These are phyloP conservation scores for Asterella californica DNA, from an alignment of 225 moss, liverwort and hornwort species.

Conservation along the genomic window DNA sequence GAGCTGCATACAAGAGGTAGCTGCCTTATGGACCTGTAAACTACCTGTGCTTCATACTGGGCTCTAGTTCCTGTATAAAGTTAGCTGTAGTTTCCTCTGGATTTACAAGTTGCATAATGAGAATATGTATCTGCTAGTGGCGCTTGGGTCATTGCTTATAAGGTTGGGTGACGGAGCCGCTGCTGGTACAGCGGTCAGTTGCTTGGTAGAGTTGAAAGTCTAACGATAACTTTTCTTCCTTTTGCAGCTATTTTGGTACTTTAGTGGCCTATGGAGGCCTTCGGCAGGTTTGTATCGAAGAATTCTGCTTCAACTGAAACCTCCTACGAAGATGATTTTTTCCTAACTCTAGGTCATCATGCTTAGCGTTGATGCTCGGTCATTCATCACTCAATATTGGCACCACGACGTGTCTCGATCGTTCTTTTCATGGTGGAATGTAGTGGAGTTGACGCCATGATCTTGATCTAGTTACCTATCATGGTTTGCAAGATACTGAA, in stretches of 20 bases:
- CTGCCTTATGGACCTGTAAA: background rate
- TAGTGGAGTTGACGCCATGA: background rate
- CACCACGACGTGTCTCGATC: background rate
- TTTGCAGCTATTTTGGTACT: slow-evolving; percentile 23
- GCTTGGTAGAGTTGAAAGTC: background rate
- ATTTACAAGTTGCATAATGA: background rate
- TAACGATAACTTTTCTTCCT: background rate
- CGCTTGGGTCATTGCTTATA: background rate
- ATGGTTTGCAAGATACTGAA: background rate
- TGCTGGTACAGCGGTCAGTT: background rate
- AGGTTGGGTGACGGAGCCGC: background rate
- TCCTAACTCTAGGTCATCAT: background rate
- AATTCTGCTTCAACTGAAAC: too few relatives aligned
- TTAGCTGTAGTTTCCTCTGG: background rate
- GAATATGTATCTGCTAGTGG: background rate
- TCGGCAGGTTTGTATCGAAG: slow-evolving; percentile 12
- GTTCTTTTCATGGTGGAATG: background rate
- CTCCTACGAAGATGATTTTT: background rate
- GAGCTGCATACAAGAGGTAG: background rate
- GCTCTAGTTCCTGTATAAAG: background rate
- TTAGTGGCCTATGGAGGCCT: slow-evolving; percentile 26
- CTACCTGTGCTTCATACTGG: background rate
- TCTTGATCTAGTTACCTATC: background rate
- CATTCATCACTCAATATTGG: background rate
- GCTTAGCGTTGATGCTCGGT: background rate